phyloP scores from a whole-genome alignment of 2,329 filamentous ascomycete genomes.

The Orbilia brochopaga region DNA sequence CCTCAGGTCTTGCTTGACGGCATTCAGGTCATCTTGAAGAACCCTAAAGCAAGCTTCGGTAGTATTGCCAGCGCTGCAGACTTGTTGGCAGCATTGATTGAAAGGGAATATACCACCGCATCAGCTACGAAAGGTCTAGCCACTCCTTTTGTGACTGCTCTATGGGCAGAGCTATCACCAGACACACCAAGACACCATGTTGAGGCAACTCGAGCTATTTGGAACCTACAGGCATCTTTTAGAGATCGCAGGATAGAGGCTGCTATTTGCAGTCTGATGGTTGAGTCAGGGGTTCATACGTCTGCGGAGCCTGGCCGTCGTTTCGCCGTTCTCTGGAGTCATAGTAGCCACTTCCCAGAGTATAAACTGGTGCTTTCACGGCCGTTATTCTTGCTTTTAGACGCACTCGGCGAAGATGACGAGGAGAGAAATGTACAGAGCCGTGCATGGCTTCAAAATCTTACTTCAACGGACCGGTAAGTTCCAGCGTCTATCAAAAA shows the following conservation, averaged over 20 bases:
- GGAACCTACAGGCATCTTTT: conserved; percentile 79
- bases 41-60: conserved; percentile 47
- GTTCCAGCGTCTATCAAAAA: conserved; percentile 53
- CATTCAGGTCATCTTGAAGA: conserved; percentile 26
- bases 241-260: conserved; percentile 79
- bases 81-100: conserved; percentile 54
- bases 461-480: conserved; percentile 61
- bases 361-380: conserved; percentile 78
- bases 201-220: conserved; percentile 83
- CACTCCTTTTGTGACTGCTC: conserved; percentile 70
- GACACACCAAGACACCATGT: conserved; percentile 90
- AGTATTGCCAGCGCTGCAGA: conserved; percentile 51
- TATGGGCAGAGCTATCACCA: conserved; percentile 84
- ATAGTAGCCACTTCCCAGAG: conserved; percentile 62
- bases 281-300: conserved; percentile 63
- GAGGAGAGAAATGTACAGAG: conserved; percentile 78
- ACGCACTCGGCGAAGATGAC: conserved; percentile 74
- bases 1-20: conserved; percentile 20
- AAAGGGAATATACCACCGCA: conserved; percentile 56
- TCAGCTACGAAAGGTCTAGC: conserved; percentile 68
- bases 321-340: conserved; percentile 82
- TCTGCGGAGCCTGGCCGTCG: conserved; percentile 70
- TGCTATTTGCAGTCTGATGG: conserved; percentile 73
- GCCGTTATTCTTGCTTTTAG: conserved; percentile 80
- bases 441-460: conserved; percentile 77